A percentile compares a stretch with the other conserved stretches of the same genome.
phyloP scores from a whole-genome alignment of 169 alveolate genomes.

The Cryptosporidium ryanae region DNA sequence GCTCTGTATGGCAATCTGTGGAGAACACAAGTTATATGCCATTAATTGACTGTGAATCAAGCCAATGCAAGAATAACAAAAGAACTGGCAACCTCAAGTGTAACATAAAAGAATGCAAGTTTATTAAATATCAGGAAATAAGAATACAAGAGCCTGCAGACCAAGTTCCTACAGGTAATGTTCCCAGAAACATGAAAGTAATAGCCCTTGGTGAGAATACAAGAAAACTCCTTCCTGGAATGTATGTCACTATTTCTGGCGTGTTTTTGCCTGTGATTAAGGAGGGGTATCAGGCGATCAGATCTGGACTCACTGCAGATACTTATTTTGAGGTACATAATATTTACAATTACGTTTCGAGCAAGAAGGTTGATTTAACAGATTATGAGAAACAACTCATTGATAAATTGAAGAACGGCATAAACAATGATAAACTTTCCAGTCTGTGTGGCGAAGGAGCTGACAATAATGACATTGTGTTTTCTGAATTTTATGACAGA shows the following conservation, averaged over 20 bases:
- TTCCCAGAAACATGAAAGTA: slow-evolving; percentile 92
- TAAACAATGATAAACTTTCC: background rate
- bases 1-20: slow-evolving; percentile 85
- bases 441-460: background rate
- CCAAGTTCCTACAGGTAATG: slow-evolving; percentile 94
- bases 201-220: slow-evolving; percentile 88
- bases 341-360: slow-evolving; percentile 75
- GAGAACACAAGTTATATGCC: slow-evolving; percentile 91
- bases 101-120: slow-evolving; percentile 84
- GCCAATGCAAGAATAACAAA: slow-evolving; percentile 87
- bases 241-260: slow-evolving; percentile 88
- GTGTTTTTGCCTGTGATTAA: slow-evolving; percentile 88
- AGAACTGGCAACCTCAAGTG: slow-evolving; percentile 84
- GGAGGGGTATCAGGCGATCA: slow-evolving; percentile 82
- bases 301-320: slow-evolving; percentile 82
- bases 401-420: slow-evolving; percentile 47
- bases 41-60: slow-evolving; percentile 90
- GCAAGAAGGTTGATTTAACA: slow-evolving; percentile 79
- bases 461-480: background rate
- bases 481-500: slow-evolving; percentile 87
- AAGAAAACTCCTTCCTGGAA: slow-evolving; percentile 89
- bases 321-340: slow-evolving; percentile 83
- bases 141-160: slow-evolving; percentile 93
- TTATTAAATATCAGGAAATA: slow-evolving; percentile 91
- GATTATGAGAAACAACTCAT: slow-evolving; percentile 78